These are phyloP conservation scores for Rhizopus sp. DNA, from an alignment of 371 early-diverging fungal species.

Conservation along the genomic window DNA sequence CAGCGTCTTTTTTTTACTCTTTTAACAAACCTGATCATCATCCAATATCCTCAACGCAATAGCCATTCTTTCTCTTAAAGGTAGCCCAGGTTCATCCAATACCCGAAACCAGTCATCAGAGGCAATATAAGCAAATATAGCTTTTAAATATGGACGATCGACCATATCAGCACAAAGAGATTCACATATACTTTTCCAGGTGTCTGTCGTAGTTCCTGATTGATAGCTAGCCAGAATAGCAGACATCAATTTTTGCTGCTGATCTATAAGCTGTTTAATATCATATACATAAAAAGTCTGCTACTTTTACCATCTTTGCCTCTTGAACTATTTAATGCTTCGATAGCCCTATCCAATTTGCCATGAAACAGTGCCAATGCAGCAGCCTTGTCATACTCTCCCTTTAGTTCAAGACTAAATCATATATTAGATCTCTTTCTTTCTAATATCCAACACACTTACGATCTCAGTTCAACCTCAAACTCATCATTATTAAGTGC, in stretches of 20 bases:
- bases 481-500: slow-evolving; percentile 62
- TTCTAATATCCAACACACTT: slow-evolving; percentile 6
- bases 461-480: slow-evolving; percentile 65
- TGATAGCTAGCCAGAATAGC: slow-evolving; percentile 72
- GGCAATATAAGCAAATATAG: slow-evolving; percentile 79
- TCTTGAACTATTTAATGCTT: slow-evolving; percentile 56
- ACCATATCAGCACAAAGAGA: slow-evolving; percentile 63
- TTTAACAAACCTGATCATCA: slow-evolving; percentile 63
- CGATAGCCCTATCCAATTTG: slow-evolving; percentile 71
- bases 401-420: slow-evolving; percentile 63
- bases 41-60: slow-evolving; percentile 76
- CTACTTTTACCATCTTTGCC: slow-evolving; percentile 51
- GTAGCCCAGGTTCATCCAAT: slow-evolving; percentile 59
- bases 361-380: slow-evolving; percentile 86
- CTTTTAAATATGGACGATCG: slow-evolving; percentile 70
- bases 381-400: slow-evolving; percentile 82
- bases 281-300: background rate
- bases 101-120: slow-evolving; percentile 76
- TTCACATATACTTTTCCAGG: slow-evolving; percentile 68
- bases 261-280: slow-evolving; percentile 45
- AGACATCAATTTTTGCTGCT: slow-evolving; percentile 76
- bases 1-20: too few relatives aligned
- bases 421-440: background rate
- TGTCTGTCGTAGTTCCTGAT: slow-evolving; percentile 31
- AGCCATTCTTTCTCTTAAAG: slow-evolving; percentile 73